Base-by-base conservation (phyloP, 768 basidiomycete species). In the Amyloporia xantha region DNA sequence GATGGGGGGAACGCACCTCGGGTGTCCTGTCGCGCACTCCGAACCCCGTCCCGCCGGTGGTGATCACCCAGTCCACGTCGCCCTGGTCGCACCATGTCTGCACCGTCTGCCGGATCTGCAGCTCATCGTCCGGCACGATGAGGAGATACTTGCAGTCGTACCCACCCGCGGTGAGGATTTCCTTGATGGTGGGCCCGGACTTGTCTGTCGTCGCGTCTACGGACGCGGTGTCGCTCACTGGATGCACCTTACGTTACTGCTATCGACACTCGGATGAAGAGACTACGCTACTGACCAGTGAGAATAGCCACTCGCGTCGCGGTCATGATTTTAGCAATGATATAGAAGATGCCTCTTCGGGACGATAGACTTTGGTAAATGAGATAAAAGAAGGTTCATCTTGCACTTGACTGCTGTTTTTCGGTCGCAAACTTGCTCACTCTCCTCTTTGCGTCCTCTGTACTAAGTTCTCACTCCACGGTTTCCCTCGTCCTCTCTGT, bases 41-140 rank as follows among this genome's bases (percentile, higher is more conserved):
- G 59, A 92, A 91, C 5, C 91, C 91, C 0, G 91, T 95, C 4
- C 91, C 91, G 15, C 91, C 91, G 0, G 86, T 87, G 5, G 88
- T 87, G 54, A 95, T 70, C 50, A 92, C 75, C 76, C 81, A 82
- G 61, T 91, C 82, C 12, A 84, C 65, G n/a, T 69, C 59, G 2
- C 68, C 70, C 4, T 69, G 62, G 2, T 64, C 59, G 33, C 66
- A 70, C 72, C 79, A 81, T 5, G 60, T 62, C 38, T 64, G 66
- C 5, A 91, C 71, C 10, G 65, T 59, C 5, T 61, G 57, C 21
- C 69, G 72, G 44, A 92, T 87, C 37, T 61, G 61, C 0, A 58
- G 53, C 41, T 74, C 63, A 41, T 88, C 81, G 59, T 94, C 91
- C 28, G 86, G 74, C 0, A 91, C 83, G 60, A 88, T 55, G 23